Evolutionary conservation across 192 early-diverging fungal genomes (phyloP), one percentile per base, ranked within the genome.

Genomic region (Coemansia sp.): DNA sequence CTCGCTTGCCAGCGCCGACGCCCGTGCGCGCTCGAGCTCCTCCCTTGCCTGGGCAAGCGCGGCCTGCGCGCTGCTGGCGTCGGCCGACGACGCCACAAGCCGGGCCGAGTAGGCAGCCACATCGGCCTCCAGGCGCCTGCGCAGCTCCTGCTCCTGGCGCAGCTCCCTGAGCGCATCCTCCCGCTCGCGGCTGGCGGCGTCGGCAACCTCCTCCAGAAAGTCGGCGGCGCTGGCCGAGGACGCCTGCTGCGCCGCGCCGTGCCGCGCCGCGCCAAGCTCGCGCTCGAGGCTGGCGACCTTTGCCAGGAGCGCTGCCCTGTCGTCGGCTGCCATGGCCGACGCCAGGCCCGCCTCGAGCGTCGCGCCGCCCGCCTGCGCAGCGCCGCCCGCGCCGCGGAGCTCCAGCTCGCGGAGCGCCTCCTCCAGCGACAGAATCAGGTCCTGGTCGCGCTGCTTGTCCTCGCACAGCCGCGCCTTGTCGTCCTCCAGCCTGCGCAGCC

Each of bases 331-430:
- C 49, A 79, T 56, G 4, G 68, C 82, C 24, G 62, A 62, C 6
- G 65, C 79, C 39, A 74, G 58, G 49, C 79, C 75, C 1, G 47
- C 58, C 47, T 64, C 67, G 20, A 77, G 69, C 17, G 67, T 71
- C 20, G 64, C 56, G 2, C 39, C 61, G 15, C 71, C 71, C 6
- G 77, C 65, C 39, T 62, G 59, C 54, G 70, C 69, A 40, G 79
- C n/a, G 1, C 62, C 59, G 35, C 59, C 60, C 14, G 70, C 77
- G 45, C 83, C 72, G 15, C 70, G 67, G 15, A 95, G 81, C 71
- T 98, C 94, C 20, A 92, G 73, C 74, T 98, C 95, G 36, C 85
- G 86, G 11, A 97, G 72, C 40, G 86, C 76, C 38, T 96, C 94
- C 77, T 96, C 92, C 43, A 98, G 73, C 0, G 85, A 62, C 47